Evolutionary conservation across 2,329 filamentous ascomycete species (phyloP), one percentile per base, ranked within the genome.

Genomic region (Helminthosporium solani): DNA sequence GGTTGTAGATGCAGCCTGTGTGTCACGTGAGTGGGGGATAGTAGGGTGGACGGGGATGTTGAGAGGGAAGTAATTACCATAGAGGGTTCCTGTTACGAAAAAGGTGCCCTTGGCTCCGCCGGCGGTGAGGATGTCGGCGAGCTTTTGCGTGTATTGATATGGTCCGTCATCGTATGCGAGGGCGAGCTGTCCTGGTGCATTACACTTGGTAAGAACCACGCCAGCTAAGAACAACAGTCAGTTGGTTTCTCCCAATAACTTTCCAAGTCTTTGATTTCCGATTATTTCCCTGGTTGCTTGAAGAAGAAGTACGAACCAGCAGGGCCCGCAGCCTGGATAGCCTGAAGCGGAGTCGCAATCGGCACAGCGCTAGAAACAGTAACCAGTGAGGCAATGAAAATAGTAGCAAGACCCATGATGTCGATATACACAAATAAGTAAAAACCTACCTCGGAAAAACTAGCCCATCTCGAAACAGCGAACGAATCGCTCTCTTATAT

Each of bases 121-220:
- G 1, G 58, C 57, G 2, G 50, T 59, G 25, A 69, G 37, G 1
- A 58, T 68, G 35, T 69, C 61, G 11, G 61, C 56, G 12, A 67
- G 57, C 44, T 61, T 61, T 41, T 66, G 60, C 1, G 65, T 69
- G 54, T 67, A 63, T 27, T 66, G 62, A 16, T 66, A 68, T 27
- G 66, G 66, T 2, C 66, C 66, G 21, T 69, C 66, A 28, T 69
- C 66, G 52, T 67, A 69, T 33, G 66, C 64, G 3, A 69, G 57
- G 11, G 66, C 66, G 28, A 69, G 47, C 46, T 54, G 46, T 7
- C 63, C 63, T 1, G 65, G 57, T 3, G 58, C 47, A 14, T 40
- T 49, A 50, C 66, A 66, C 33, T 64, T 64, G 7, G 53, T 60
- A 36, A 68, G 64, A 40, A 67, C 59, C 46, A 58, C 42, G n/a